Conservation (phyloP, 2,329 filamentous ascomycete genomes). For the Pseudocercospora musae region DNA sequence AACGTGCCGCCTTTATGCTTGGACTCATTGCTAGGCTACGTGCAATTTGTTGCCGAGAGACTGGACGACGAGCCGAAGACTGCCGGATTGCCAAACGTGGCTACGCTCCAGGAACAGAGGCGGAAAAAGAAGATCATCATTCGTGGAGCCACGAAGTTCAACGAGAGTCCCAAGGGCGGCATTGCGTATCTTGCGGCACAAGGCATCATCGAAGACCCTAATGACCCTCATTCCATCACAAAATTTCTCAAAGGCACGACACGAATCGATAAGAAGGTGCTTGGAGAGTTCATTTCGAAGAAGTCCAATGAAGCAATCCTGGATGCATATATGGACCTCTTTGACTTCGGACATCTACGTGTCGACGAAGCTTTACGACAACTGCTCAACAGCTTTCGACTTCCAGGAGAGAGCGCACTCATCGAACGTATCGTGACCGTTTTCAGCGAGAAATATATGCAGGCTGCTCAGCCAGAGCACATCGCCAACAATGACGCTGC, state of each 20-base stretch:
- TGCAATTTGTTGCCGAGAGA: conserved; percentile 87
- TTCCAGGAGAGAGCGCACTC: conserved; percentile 87
- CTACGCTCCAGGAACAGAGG: conserved; percentile 66
- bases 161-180: conserved; percentile 87
- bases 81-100: conserved; percentile 65
- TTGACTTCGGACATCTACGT: conserved; percentile 81
- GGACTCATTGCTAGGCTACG: conserved; percentile 83
- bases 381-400: conserved; percentile 85
- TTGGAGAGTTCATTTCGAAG: conserved; percentile 93
- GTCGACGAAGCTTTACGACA: conserved; percentile 86
- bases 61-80: conserved; percentile 65
- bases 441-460: conserved; percentile 82
- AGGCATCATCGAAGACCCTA: conserved; percentile 75
- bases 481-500: conserved; percentile 83
- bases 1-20: conserved; percentile 94
- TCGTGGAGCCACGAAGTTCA: conserved; percentile 84
- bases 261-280: conserved; percentile 80
- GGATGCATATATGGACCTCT: conserved; percentile 77
- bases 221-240: conserved; percentile 75
- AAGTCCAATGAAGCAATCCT: conserved; percentile 82
- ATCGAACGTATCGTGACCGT: conserved; percentile 88
- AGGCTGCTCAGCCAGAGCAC: conserved; percentile 64
- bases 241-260: conserved; percentile 83
- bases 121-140: conserved; percentile 84
- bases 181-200: conserved; percentile 81